These are phyloP conservation scores for Termitomyces sp. DNA, from an alignment of 768 basidiomycete genomes.

Conservation along the genomic window DNA sequence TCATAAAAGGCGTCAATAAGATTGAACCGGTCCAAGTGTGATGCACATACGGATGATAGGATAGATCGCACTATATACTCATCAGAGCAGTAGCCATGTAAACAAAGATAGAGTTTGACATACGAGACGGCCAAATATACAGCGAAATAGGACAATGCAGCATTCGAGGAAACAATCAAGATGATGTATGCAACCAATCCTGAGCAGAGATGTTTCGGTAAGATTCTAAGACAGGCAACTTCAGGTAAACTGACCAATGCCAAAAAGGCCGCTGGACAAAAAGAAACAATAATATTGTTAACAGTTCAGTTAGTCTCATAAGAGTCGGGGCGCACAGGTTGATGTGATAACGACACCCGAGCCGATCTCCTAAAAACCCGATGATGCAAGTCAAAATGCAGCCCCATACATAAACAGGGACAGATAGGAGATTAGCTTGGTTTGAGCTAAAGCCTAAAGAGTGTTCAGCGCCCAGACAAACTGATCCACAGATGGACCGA, in stretches of 20 bases:
- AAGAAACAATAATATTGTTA: background rate
- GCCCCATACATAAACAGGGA: constrained; percentile 75
- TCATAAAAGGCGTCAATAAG: background rate
- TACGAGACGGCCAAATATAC: constrained; percentile 69
- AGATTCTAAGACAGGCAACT: background rate
- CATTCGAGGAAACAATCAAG: constrained; percentile 53
- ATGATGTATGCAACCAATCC: constrained; percentile 65
- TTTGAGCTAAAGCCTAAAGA: constrained; percentile 58
- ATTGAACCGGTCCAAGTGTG: background rate
- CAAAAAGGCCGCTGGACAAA: constrained; percentile 22
- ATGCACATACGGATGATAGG: constrained; percentile 45
- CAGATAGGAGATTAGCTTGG: constrained; percentile 68
- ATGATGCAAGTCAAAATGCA: constrained; percentile 62
- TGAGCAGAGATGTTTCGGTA: background rate
- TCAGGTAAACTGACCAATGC: constrained; percentile 20
- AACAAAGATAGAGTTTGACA: constrained; percentile 24
- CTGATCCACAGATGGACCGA: constrained; percentile 10
- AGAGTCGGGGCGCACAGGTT: constrained; percentile 52
- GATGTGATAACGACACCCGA: constrained; percentile 53
- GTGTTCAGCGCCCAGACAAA: background rate
- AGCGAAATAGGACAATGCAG: constrained; percentile 71
- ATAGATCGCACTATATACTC: constrained; percentile 39
- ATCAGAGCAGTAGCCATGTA: background rate
- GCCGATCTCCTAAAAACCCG: constrained; percentile 60
- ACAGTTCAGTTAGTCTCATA: background rate